Evolutionary conservation across 352 stramenopile species (phyloP), one percentile per base, ranked within the genome.

Genomic region (Pythium aphanidermatum): DNA sequence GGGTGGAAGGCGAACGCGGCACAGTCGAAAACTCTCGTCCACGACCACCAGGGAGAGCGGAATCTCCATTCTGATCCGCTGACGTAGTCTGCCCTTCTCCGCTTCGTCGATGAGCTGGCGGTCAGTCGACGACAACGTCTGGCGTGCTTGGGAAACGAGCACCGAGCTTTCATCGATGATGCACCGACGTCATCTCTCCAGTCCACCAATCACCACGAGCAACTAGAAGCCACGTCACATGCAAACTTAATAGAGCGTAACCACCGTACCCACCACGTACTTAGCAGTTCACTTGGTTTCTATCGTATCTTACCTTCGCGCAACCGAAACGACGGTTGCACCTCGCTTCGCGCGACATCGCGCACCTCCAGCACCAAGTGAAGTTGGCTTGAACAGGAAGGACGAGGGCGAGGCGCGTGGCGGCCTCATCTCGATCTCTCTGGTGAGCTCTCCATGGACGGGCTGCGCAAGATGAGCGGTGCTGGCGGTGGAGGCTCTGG

Each of bases 391-490:
- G 10, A 16, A 16, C 17, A 20, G n/a, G n/a, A n/a, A n/a, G 19
- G 4, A 23, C n/a, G 26, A 38, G 40, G 13, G 39, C 16, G 14
- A 27, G 19, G 27, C 14, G 27, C 16, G 44, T 16, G 35, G 29
- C 29, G 28, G 26, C n/a, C 17, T 27, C 5, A 23, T 7, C 20
- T 37, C 21, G 5, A 7, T 20, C 25, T 23, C 13, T 33, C 25
- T 20, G 21, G 23, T 34, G 38, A 23, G 44, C 32, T 12, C 17
- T 14, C 20, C 19, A 60, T 60, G 52, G 52, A 60, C 35, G 33
- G 39, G n/a, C 28, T 46, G 23, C 37, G 52, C 4, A 60, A 51
- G 44, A 51, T 52, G 45, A 55, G 52, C 39, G 52, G 52, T 26
- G 24, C 43, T 2, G 51, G 38, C 10, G 32, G 32, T 12, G 34